These are phyloP conservation scores for Verbascum thapsus DNA, from an alignment of 257 asterid genomes.

Conservation along the genomic window DNA sequence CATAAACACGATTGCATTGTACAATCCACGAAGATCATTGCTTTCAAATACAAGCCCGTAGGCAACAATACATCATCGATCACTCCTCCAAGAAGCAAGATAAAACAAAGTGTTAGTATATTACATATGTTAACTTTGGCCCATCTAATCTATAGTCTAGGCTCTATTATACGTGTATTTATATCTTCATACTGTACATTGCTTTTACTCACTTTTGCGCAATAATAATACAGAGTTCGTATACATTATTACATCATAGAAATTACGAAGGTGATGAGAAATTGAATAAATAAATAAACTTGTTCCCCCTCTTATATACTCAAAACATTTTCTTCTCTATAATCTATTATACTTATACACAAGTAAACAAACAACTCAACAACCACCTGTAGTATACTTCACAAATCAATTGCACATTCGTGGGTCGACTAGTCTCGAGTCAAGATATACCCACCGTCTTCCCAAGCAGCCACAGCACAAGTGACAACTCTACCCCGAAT, in stretches of 20 bases:
- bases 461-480: slow-evolving; percentile 92
- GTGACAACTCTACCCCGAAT: slow-evolving; percentile 78
- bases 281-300: slow-evolving; percentile 10
- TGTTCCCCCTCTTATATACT: not conserved
- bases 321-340: not conserved
- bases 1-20: too few species aligned
- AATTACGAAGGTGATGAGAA: not conserved
- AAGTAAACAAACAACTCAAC: not conserved
- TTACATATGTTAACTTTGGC: too few species aligned
- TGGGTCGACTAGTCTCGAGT: not conserved
- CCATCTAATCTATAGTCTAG: too few species aligned
- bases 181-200: too few species aligned
- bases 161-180: too few species aligned
- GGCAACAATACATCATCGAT: too few species aligned
- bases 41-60: too few species aligned
- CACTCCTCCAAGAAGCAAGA: too few species aligned
- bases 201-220: too few species aligned
- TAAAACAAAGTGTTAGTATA: too few species aligned
- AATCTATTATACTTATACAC: slow-evolving; percentile 6
- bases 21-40: too few species aligned
- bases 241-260: not conserved
- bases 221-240: too few species aligned
- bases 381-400: not conserved
- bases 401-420: not conserved
- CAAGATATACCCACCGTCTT: slow-evolving; percentile 79